Conservation (phyloP, 1,284 basidiomycete species). For the Wallemia ichthyophaga region DNA sequence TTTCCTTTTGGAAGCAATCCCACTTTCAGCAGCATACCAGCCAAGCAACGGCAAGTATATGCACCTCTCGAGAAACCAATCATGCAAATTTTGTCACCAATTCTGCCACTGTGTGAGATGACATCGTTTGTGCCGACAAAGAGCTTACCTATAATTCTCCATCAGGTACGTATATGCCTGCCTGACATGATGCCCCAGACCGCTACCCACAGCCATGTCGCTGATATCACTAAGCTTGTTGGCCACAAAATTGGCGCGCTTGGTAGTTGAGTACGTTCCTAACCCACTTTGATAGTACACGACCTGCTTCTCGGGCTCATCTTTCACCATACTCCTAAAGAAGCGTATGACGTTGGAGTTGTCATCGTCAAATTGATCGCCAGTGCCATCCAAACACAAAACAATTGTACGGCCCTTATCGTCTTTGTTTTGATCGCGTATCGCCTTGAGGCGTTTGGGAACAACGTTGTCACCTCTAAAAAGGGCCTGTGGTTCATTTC, state of each 20-base stretch:
- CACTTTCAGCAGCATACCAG: constrained; percentile 18
- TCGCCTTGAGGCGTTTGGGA: neutral
- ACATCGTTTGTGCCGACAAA: neutral
- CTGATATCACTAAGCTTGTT: neutral
- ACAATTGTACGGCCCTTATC: neutral
- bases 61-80: constrained; percentile 18
- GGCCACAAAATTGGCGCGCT: neutral
- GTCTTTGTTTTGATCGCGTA: neutral
- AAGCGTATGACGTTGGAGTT: constrained; percentile 20
- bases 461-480: neutral
- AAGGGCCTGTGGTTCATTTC: neutral
- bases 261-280: neutral
- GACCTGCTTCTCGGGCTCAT: constrained; percentile 2
- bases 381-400: constrained; percentile 8
- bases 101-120: constrained; percentile 1
- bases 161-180: constrained; percentile 10
- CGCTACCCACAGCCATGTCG: neutral
- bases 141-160: constrained; percentile 6
- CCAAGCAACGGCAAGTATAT: constrained; percentile 16
- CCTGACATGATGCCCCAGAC: constrained; percentile 1
- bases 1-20: constrained; percentile 12
- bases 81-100: constrained; percentile 16
- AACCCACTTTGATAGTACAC: neutral
- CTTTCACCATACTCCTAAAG: constrained; percentile 1
- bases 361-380: constrained; percentile 4